Base-by-base conservation (phyloP, 2,329 filamentous ascomycete genomes). In the Nemania abortiva region DNA sequence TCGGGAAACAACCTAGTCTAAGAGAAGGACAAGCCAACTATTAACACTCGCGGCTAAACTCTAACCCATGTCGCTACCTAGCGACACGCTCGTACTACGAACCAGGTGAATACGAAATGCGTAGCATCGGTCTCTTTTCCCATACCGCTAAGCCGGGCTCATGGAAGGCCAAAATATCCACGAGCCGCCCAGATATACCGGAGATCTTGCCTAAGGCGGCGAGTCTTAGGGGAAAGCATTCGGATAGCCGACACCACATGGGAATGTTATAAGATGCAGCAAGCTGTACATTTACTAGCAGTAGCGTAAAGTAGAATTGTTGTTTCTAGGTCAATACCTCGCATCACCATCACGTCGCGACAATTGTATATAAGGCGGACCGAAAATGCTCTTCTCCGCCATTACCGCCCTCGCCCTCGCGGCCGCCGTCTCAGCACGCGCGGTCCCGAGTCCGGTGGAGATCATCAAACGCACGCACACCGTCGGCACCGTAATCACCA, bases 401-500 rank as follows among this genome's bases (percentile, higher is more conserved):
- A 29, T 78, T 45, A 31, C 71, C 3, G 61, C 72, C 3, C 47
- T 77, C 18, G 58, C 74, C 45, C 70, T 78, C 37, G 72, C 74
- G 31, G 74, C 74, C 20, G 60, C 47, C 53, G 66, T 39, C 49
- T 53, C 45, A 29, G 78, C 75, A 2, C 73, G 70, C 18, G 74
- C 77, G n/a, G 70, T 79, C 27, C 80, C 81, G 29, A 77, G 71
- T 57, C 84, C 83, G 0, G 68, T 84, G 47, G 78, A 82, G 39
- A 70, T 82, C 63, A 77, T 85, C 70, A 82, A 81, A 64, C 80
- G 82, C 6, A 79, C 80, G 2, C 79, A 82, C 37, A 79, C 76
- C 11, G 76, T 81, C 1, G 84, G 84, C 15, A 78, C 80, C 27
- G 82, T 86, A 42, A 84, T 85, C 70, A 82, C 80, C 9, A 80